These are phyloP conservation scores for Wallemia mellicola DNA, from an alignment of 1,284 basidiomycete genomes.

Conservation along the genomic window DNA sequence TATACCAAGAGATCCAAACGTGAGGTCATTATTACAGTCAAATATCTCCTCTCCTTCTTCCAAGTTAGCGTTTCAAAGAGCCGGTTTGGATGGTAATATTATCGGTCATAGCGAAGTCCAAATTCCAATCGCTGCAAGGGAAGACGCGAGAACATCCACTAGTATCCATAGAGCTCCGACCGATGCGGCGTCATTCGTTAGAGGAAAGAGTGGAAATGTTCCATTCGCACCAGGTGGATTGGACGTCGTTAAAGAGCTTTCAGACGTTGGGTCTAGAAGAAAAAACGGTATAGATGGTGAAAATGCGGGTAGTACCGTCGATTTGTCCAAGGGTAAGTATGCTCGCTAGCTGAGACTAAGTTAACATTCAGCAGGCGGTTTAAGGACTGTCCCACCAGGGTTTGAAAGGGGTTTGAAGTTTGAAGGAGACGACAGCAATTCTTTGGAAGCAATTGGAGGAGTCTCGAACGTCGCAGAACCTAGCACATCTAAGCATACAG, in stretches of 20 bases:
- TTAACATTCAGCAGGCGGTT: constrained; percentile 8
- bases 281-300: constrained; percentile 19
- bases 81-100: constrained; percentile 43
- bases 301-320: constrained; percentile 8
- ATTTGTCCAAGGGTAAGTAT: constrained; percentile 16
- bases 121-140: background rate
- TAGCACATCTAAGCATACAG: constrained; percentile 5
- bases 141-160: constrained; percentile 1
- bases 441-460: background rate
- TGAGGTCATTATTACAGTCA: background rate
- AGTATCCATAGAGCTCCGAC: constrained; percentile 14
- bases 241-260: constrained; percentile 8
- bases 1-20: background rate
- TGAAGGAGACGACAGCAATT: constrained; percentile 21
- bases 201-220: constrained; percentile 70
- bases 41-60: constrained; percentile 46
- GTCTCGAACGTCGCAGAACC: background rate
- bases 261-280: constrained; percentile 4
- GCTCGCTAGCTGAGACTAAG: constrained; percentile 20
- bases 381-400: constrained; percentile 18
- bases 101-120: background rate
- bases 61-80: constrained; percentile 37
- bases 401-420: constrained; percentile 29
- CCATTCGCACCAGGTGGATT: constrained; percentile 79
- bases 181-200: constrained; percentile 37